A percentile compares a stretch with the other conserved stretches of the same genome.
Conservation (phyloP, 768 basidiomycete genomes). For the Clavulina sp. region DNA sequence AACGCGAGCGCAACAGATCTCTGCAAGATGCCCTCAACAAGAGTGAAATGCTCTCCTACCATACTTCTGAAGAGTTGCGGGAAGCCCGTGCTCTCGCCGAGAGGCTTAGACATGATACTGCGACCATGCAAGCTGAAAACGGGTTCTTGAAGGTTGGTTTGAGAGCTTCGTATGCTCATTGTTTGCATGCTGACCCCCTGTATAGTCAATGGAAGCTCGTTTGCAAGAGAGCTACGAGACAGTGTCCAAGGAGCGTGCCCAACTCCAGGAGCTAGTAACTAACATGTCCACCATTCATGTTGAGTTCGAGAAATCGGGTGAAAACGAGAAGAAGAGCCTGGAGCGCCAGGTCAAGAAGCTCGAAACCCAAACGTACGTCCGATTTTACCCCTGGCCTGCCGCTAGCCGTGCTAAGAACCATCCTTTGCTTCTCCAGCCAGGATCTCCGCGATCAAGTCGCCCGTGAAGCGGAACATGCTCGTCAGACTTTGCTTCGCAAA, state of each 20-base stretch:
- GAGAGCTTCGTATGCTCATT: not conserved
- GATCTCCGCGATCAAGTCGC: constrained; percentile 51
- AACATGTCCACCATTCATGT: constrained; percentile 84
- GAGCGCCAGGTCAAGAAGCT: constrained; percentile 66
- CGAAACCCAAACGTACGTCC: constrained; percentile 56
- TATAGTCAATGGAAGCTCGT: constrained; percentile 57
- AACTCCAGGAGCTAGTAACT: constrained; percentile 70
- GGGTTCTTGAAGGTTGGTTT: constrained; percentile 68
- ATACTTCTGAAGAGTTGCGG: constrained; percentile 49
- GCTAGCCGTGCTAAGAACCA: not conserved
- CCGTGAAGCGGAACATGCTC: constrained; percentile 55
- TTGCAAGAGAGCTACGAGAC: constrained; percentile 74
- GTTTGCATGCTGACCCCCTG: not conserved
- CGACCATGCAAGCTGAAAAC: constrained; percentile 84
- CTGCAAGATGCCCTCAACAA: constrained; percentile 58
- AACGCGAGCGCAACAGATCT: constrained; percentile 50
- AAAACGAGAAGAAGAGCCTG: constrained; percentile 65
- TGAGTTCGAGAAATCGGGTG: constrained; percentile 67
- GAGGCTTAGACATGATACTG: constrained; percentile 66
- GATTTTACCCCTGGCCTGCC: not conserved
- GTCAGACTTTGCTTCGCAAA: constrained; percentile 61
- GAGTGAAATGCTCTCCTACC: constrained; percentile 55
- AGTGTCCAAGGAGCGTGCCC: constrained; percentile 63
- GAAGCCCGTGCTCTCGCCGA: constrained; percentile 44
- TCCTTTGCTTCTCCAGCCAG: constrained; percentile 29